phyloP scores from a whole-genome alignment of 768 basidiomycete species.

The Trametes cingulata region DNA sequence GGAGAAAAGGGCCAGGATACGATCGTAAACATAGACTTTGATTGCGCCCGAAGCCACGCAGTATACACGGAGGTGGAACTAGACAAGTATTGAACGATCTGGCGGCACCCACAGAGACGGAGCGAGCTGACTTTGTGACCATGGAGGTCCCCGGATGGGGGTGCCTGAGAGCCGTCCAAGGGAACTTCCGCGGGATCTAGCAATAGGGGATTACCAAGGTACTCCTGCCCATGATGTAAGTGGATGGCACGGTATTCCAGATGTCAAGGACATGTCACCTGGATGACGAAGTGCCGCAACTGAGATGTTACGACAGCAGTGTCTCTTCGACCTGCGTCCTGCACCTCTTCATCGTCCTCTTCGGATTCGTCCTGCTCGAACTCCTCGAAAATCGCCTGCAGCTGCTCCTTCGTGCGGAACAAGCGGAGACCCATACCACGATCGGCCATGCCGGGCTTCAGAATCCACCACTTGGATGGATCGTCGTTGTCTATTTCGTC shows the following conservation, averaged over 20 bases:
- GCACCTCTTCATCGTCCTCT: slow-evolving; percentile 41
- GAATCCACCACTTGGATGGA: slow-evolving; percentile 75
- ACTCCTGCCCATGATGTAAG: slow-evolving; percentile 62
- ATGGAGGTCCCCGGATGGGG: slow-evolving; percentile 28
- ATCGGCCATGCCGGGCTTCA: slow-evolving; percentile 98
- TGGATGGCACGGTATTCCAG: neutral
- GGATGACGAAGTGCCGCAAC: slow-evolving; percentile 93
- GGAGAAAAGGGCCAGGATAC: slow-evolving; percentile 88
- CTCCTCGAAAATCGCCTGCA: slow-evolving; percentile 74
- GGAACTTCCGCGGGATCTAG: slow-evolving; percentile 62
- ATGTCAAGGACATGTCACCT: slow-evolving; percentile 54
- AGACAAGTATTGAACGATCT: slow-evolving; percentile 11
- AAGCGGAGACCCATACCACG: slow-evolving; percentile 92
- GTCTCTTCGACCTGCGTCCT: slow-evolving; percentile 34
- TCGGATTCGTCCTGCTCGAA: slow-evolving; percentile 69
- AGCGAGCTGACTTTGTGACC: slow-evolving; percentile 59
- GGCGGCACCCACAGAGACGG: neutral
- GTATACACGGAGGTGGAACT: slow-evolving; percentile 96
- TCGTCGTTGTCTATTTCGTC: slow-evolving; percentile 47
- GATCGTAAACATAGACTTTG: slow-evolving; percentile 76
- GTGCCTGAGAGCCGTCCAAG: slow-evolving; percentile 28
- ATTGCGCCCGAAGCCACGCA: slow-evolving; percentile 77
- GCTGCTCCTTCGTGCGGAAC: slow-evolving; percentile 73
- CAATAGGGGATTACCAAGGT: slow-evolving; percentile 75
- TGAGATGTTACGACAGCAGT: slow-evolving; percentile 81